These are phyloP conservation scores for Aspergillus carlsbadensis DNA, from an alignment of 495 filamentous ascomycete genomes.

Conservation along the genomic window DNA sequence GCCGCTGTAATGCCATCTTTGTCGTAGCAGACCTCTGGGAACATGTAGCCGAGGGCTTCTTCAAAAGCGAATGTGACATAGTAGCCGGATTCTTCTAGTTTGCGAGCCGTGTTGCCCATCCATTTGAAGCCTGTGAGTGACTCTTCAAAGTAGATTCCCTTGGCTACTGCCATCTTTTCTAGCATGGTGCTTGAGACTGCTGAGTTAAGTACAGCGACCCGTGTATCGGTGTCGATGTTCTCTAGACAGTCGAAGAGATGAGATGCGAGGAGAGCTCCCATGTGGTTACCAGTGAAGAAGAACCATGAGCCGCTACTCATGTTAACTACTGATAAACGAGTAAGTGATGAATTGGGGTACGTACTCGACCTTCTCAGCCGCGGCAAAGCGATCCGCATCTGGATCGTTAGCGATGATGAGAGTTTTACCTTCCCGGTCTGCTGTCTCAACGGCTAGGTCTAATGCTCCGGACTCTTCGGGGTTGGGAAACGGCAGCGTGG, in stretches of 20 bases:
- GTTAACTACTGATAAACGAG: not conserved
- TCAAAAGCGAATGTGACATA: constrained; percentile 63
- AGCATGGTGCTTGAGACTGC: constrained; percentile 70
- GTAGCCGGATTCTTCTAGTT: constrained; percentile 46
- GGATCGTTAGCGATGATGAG: constrained; percentile 69
- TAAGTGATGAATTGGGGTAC: constrained; percentile 7
- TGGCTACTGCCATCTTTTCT: constrained; percentile 52
- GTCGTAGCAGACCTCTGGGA: constrained; percentile 61
- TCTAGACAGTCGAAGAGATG: constrained; percentile 51
- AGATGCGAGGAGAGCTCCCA: constrained; percentile 62
- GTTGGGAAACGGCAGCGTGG: constrained; percentile 70
- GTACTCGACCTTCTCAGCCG: constrained; percentile 57
- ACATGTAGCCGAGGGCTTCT: constrained; percentile 77
- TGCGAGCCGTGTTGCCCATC: constrained; percentile 55
- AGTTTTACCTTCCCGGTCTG: constrained; percentile 44
- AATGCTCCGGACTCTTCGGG: constrained; percentile 70
- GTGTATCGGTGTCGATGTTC: constrained; percentile 26
- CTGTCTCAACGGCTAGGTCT: constrained; percentile 59
- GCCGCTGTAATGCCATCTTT: constrained; percentile 72
- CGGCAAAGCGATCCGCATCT: constrained; percentile 71
- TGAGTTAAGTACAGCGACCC: constrained; percentile 57
- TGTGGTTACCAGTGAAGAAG: constrained; percentile 67
- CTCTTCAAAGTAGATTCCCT: constrained; percentile 59
- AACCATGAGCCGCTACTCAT: constrained; percentile 51
- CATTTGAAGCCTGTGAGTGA: constrained; percentile 78